phyloP scores from a whole-genome alignment of 192 early-diverging fungal species.

The Coemansia furcata region DNA sequence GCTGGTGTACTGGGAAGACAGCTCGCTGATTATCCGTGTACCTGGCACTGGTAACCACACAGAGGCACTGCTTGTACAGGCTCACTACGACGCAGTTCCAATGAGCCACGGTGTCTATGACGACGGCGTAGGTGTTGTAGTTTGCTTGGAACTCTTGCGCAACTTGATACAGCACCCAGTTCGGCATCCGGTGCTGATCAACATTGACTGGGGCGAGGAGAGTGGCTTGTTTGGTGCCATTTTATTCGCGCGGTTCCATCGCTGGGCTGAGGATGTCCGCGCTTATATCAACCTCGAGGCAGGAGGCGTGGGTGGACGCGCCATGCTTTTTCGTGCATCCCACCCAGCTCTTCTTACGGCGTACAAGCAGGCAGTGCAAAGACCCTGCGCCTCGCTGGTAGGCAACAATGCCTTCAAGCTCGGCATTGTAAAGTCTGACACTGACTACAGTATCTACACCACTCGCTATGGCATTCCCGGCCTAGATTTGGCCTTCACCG shows the following conservation, averaged over 20 bases:
- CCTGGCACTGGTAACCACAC: conserved; percentile 51
- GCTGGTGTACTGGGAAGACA: conserved; percentile 51
- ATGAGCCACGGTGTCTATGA: conserved; percentile 71
- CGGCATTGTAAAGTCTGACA: conserved; percentile 61
- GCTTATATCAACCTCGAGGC: conserved; percentile 71
- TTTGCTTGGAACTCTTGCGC: conserved; percentile 64
- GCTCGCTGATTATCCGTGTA: conserved; percentile 63
- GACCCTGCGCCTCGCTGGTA: conserved; percentile 60
- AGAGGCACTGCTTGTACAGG: conserved; percentile 63
- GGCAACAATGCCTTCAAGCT: conserved; percentile 65
- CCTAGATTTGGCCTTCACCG: conserved; percentile 66
- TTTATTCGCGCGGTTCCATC: conserved; percentile 61
- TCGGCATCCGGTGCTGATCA: conserved; percentile 62
- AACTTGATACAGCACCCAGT: conserved; percentile 60
- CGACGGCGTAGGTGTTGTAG: conserved; percentile 64
- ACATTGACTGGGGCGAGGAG: conserved; percentile 75
- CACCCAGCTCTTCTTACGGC: conserved; percentile 41
- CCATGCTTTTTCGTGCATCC: conserved; percentile 63
- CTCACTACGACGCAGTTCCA: conserved; percentile 69
- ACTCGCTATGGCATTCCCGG: conserved; percentile 58
- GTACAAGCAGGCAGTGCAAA: conserved; percentile 35
- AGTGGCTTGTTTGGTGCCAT: conserved; percentile 62
- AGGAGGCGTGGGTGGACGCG: conserved; percentile 68
- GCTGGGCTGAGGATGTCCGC: conserved; percentile 62
- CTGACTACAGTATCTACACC: conserved; percentile 67